A percentile compares a stretch with the other conserved stretches of the same genome.
Conservation (phyloP, 2,329 filamentous ascomycete genomes). For the Diaporthe batatas region DNA sequence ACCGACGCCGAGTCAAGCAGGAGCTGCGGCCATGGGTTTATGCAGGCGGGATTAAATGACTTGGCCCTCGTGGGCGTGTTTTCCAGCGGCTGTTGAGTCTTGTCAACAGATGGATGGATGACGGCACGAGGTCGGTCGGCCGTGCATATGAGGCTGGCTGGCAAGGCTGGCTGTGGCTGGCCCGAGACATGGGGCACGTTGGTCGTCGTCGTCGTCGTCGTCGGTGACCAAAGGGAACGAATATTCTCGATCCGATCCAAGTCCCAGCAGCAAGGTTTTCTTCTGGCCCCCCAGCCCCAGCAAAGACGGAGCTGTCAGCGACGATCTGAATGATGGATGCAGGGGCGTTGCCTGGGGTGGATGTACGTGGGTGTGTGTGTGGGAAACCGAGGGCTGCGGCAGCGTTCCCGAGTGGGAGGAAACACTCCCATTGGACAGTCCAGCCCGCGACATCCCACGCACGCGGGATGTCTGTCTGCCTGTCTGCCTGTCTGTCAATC, state of each 20-base stretch:
- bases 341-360: conserved; percentile 12
- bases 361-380: neutral
- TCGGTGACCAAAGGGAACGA: neutral
- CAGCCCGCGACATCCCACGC: conserved; percentile 31
- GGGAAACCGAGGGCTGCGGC: too few relatives aligned
- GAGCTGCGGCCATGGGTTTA: conserved; percentile 31
- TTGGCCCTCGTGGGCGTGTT: conserved; percentile 21
- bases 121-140: neutral
- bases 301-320: neutral
- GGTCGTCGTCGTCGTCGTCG: neutral
- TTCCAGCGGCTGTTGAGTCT: neutral
- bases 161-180: neutral
- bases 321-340: neutral
- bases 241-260: neutral
- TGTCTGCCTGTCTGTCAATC: too few relatives aligned
- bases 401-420: conserved; percentile 8
- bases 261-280: neutral
- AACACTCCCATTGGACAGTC: conserved; percentile 34
- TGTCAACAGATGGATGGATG: too few relatives aligned
- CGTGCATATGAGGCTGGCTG: conserved; percentile 4
- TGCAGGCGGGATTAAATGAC: conserved; percentile 1
- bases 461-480: conserved; percentile 23
- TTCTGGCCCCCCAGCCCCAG: neutral
- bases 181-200: neutral
- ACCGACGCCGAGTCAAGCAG: conserved; percentile 12